Percentiles rank a stretch among this genome's conserved stretches.
These are phyloP conservation scores for Didymella glomerata DNA, from an alignment of 2,329 filamentous ascomycete genomes.

Conservation along the genomic window DNA sequence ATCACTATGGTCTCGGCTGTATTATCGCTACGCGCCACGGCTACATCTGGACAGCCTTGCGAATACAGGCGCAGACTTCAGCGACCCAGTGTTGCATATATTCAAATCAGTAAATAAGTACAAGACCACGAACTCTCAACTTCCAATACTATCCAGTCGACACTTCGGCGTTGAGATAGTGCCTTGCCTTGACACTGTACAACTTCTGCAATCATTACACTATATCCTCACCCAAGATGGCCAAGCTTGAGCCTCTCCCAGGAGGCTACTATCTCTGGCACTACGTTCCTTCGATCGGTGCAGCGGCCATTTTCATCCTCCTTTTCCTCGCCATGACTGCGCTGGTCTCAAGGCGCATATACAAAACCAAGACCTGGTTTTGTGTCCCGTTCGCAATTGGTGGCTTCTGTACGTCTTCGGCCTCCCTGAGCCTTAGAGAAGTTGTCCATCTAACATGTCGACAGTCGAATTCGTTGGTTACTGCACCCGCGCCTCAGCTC, in stretches of 20 bases:
- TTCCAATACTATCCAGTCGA: neutral
- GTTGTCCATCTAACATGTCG: neutral
- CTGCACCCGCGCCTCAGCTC: neutral
- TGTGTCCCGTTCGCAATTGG: neutral
- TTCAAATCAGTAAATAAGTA: neutral
- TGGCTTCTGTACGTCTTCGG: neutral
- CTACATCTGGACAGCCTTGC: neutral
- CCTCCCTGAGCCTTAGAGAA: neutral
- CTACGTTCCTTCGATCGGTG: neutral
- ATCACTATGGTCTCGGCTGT: neutral
- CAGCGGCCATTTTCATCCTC: neutral
- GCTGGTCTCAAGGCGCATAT: neutral
- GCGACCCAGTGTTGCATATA: too few relatives aligned
- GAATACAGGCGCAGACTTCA: neutral
- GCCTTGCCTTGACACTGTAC: neutral
- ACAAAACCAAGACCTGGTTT: neutral
- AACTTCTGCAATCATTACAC: neutral
- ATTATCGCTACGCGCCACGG: neutral
- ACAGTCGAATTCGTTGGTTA: neutral
- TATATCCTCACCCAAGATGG: neutral
- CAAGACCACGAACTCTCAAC: neutral
- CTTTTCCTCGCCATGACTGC: neutral
- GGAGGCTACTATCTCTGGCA: neutral
- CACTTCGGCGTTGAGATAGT: too few relatives aligned
- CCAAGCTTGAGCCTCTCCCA: neutral